Evolutionary conservation across 2,329 filamentous ascomycete species (phyloP).

Genomic region (Scedosporium boydii): DNA sequence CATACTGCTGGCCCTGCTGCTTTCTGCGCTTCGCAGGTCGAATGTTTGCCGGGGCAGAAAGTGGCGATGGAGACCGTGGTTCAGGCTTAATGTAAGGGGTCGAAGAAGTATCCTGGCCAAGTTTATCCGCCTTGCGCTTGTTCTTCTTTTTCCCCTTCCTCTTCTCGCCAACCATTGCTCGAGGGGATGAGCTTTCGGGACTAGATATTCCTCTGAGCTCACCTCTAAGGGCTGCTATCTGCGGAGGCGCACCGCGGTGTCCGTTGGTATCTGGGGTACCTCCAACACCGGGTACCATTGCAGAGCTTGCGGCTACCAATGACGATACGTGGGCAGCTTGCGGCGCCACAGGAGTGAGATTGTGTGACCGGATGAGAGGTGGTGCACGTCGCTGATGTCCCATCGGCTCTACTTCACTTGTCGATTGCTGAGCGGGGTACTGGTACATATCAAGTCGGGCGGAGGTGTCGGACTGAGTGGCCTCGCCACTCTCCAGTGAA

Average conservation of each 20-base stretch:
- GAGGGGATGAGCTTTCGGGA: constrained; percentile 48
- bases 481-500: constrained; percentile 18
- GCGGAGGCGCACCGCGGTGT: constrained; percentile 30
- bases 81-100: constrained; percentile 54
- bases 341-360: constrained; percentile 63
- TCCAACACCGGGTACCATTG: constrained; percentile 9
- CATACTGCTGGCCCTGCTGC: constrained; percentile 28
- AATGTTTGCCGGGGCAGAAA: constrained; percentile 40
- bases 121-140: constrained; percentile 40
- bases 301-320: constrained; percentile 30
- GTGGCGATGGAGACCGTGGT: constrained; percentile 53
- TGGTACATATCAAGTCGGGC: constrained; percentile 16
- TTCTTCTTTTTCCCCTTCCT: constrained; percentile 43
- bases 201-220: constrained; percentile 40
- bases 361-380: constrained; percentile 62
- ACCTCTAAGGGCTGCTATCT: constrained; percentile 47
- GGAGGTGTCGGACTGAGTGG: constrained; percentile 32
- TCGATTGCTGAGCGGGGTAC: background rate
- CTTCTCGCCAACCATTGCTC: constrained; percentile 37
- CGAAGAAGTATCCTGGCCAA: constrained; percentile 34
- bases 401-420: background rate
- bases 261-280: constrained; percentile 9
- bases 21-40: constrained; percentile 49
- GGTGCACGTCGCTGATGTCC: constrained; percentile 30
- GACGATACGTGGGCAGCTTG: constrained; percentile 63